Evolutionary conservation across 148 eudicot genomes (phyloP).

Genomic region (Selenicereus undatus): DNA sequence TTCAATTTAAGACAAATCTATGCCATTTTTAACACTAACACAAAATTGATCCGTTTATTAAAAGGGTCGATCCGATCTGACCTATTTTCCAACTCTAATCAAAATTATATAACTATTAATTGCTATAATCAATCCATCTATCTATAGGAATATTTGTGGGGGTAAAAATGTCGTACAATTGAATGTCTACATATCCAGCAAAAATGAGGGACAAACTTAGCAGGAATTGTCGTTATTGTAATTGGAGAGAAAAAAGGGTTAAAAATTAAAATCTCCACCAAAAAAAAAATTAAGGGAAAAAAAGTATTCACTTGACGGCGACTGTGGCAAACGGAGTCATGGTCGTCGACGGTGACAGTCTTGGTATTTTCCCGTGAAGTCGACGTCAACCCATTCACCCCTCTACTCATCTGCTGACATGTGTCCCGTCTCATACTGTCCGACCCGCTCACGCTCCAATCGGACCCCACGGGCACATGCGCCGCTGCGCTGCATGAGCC

Average conservation of each 20-base stretch:
- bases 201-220: too few species aligned
- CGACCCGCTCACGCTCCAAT: constrained; percentile 27
- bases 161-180: too few species aligned
- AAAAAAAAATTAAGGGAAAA: neutral
- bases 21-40: too few species aligned
- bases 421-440: constrained; percentile 25
- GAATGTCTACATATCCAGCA: too few species aligned
- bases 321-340: constrained; percentile 66
- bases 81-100: too few species aligned
- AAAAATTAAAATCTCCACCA: neutral
- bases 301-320: constrained; percentile 37
- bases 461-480: constrained; percentile 20
- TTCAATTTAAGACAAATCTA: too few species aligned
- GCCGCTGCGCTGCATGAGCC: constrained; percentile 47
- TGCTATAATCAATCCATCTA: neutral
- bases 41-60: too few species aligned
- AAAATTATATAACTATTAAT: neutral
- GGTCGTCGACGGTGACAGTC: constrained; percentile 45
- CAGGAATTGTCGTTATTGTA: too few species aligned
- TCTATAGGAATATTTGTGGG: too few species aligned
- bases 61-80: too few species aligned
- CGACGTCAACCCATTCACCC: constrained; percentile 39
- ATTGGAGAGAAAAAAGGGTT: too few species aligned
- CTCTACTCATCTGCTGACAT: constrained; percentile 37
- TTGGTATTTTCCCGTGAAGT: constrained; percentile 61